A percentile compares a stretch with the other conserved stretches of the same genome.
phyloP scores from a whole-genome alignment of 1,139 yeast species.

The Yamadazyma jaroonii region DNA sequence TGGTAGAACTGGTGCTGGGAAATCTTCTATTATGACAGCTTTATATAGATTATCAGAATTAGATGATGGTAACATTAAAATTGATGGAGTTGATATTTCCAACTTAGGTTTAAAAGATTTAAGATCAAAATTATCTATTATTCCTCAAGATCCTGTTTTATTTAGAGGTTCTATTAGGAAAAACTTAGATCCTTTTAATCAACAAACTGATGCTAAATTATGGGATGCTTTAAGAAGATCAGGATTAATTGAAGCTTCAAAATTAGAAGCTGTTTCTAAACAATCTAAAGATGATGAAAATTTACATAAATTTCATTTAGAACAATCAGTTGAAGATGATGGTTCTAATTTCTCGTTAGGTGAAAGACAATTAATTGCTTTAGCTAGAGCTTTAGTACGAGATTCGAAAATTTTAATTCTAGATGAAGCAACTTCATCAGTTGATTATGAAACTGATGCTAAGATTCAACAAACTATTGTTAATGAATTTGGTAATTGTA shows the following conservation, averaged over 20 bases:
- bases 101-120: constrained; percentile 72
- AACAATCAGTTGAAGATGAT: constrained; percentile 50
- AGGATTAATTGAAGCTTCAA: constrained; percentile 24
- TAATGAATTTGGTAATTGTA: constrained; percentile 14
- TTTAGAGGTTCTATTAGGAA: constrained; percentile 79
- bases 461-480: constrained; percentile 43
- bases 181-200: constrained; percentile 67
- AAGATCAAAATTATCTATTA: constrained; percentile 76
- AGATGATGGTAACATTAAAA: constrained; percentile 45
- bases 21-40: constrained; percentile 68
- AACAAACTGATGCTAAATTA: constrained; percentile 28
- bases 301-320: constrained; percentile 44
- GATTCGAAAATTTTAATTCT: constrained; percentile 48
- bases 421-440: constrained; percentile 59
- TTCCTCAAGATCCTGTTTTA: constrained; percentile 92
- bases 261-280: constrained; percentile 16
- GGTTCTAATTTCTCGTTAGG: constrained; percentile 57
- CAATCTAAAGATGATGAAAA: constrained; percentile 30
- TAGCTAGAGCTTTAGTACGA: constrained; percentile 52
- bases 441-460: constrained; percentile 54
- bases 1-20: constrained; percentile 85
- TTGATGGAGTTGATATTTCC: constrained; percentile 60
- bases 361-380: constrained; percentile 52
- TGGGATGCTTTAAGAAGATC: constrained; percentile 37
- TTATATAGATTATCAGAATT: constrained; percentile 63